Base-by-base conservation (phyloP, 495 filamentous ascomycete species). In the Letharia columbiana region DNA sequence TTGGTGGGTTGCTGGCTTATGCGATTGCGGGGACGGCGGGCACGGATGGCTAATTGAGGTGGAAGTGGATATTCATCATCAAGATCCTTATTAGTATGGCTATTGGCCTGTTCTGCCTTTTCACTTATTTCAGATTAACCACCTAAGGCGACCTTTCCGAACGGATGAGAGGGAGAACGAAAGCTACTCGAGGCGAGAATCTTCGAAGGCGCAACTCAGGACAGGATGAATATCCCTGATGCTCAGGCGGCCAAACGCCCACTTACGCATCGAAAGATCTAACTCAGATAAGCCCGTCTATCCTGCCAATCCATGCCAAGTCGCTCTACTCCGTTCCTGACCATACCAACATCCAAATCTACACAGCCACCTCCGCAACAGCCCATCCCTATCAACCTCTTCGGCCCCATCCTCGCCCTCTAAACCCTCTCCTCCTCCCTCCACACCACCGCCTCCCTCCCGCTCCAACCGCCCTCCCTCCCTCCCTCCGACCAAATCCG, bases 321-420 rank as follows among this genome's bases (percentile, higher is more conserved):
- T 56, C 50, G 3, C n/a, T 4, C n/a, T 28, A 56, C 10, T 13
- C 41, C 41, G 10, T n/a, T n/a, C n/a, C n/a, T n/a, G n/a, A n/a
- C n/a, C n/a, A n/a, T n/a, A n/a, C n/a, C n/a, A n/a, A n/a, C n/a
- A 10, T 56, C 50, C 17, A 23, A 78, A 88, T 58, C 85, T 84
- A 20, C 78, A 77, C 67, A 88, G 88, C 70, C 74, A 89, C 15
- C 76, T 88, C 67, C 76, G 23, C 23, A 28, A 0, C 23, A 28
- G 1, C 23, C 23, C 1, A 28, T 28, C 23, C 88, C 74, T 87
- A 85, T 76, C 83, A 80, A 62, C 72, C 88, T 20, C 50, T 56
- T 78, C 6, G 77, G 73, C 84, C 84, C 77, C 83, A 65, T 80
- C 83, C 68, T 86, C 80, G 77, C 80, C 0, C 87, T 87, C 11